These are phyloP conservation scores for Monilinia polystroma DNA, from an alignment of 2,329 filamentous ascomycete species.

Conservation along the genomic window DNA sequence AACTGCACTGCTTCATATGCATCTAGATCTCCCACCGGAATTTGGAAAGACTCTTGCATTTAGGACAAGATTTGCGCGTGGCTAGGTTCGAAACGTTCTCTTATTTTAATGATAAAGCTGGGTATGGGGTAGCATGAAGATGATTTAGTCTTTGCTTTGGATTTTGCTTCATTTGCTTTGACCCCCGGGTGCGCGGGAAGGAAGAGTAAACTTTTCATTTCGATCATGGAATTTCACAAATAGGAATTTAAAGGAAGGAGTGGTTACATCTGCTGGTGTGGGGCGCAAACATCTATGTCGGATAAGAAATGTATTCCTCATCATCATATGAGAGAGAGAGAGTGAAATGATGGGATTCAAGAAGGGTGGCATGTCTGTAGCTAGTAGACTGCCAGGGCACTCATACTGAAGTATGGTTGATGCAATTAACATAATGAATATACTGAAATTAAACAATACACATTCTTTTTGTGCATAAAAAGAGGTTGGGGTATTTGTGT, in stretches of 20 bases:
- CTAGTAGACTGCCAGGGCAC: constrained; percentile 21
- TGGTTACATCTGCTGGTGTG: constrained; percentile 18
- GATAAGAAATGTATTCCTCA: constrained; percentile 13
- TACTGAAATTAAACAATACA: constrained; percentile 23
- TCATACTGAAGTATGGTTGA: constrained; percentile 24
- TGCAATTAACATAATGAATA: constrained; percentile 27
- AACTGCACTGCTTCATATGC: constrained; percentile 26
- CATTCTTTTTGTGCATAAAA: constrained; percentile 18
- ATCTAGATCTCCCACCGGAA: constrained; percentile 27
- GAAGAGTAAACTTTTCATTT: constrained; percentile 24
- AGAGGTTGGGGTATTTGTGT: no score
- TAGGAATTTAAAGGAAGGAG: constrained; percentile 20
- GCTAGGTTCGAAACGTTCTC: constrained; percentile 23
- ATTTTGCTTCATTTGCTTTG: constrained; percentile 24
- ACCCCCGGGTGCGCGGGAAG: constrained; percentile 21
- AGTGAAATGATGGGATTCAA: neutral
- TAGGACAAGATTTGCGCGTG: constrained; percentile 21
- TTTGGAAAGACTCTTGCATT: constrained; percentile 27
- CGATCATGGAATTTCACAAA: constrained; percentile 16
- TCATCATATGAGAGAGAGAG: constrained; percentile 10
- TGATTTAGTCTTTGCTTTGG: constrained; percentile 23
- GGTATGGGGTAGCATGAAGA: constrained; percentile 22
- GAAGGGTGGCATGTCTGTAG: constrained; percentile 23
- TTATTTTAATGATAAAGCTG: constrained; percentile 25
- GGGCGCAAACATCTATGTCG: constrained; percentile 21